Evolutionary conservation across 805 yeast species (phyloP).

Genomic region (Suhomyces emberorum): DNA sequence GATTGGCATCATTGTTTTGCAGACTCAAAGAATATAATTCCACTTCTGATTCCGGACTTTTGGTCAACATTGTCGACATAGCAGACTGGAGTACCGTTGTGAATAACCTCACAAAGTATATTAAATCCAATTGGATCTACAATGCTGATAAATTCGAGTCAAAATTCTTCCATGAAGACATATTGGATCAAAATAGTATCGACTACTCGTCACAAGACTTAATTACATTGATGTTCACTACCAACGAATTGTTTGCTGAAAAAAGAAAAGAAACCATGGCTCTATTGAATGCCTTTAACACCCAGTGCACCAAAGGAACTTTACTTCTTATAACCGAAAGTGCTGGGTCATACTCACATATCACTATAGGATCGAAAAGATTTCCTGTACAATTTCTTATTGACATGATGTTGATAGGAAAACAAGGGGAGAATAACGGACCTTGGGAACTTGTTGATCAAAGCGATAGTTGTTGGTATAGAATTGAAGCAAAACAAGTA

Average conservation of each 20-base stretch:
- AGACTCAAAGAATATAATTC: conserved; percentile 34
- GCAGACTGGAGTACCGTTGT: conserved; percentile 72
- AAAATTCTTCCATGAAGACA: conserved; percentile 28
- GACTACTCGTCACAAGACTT: conserved; percentile 26
- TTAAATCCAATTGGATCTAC: conserved; percentile 54
- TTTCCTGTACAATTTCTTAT: conserved; percentile 82
- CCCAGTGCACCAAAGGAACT: conserved; percentile 53
- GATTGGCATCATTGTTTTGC: conserved; percentile 56
- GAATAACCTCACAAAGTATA: conserved; percentile 38
- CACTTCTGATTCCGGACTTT: conserved; percentile 31
- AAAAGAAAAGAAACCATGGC: conserved; percentile 59
- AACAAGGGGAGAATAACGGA: conserved; percentile 39
- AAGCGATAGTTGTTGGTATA: conserved; percentile 80
- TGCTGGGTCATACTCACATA: conserved; percentile 87
- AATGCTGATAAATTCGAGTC: conserved; percentile 26
- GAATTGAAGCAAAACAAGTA: conserved; percentile 48
- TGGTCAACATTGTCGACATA: conserved; percentile 63
- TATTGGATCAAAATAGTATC: conserved; percentile 14
- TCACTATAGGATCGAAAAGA: conserved; percentile 66
- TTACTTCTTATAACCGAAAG: conserved; percentile 71
- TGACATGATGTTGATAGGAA: conserved; percentile 66
- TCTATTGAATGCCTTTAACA: conserved; percentile 52
- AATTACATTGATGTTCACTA: conserved; percentile 76
- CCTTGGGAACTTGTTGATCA: conserved; percentile 64
- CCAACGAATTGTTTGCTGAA: conserved; percentile 79